Percentiles rank a stretch among this genome's conserved stretches.
Evolutionary conservation across 2,329 filamentous ascomycete genomes (phyloP).

Genomic region (Lomentospora prolificans): DNA sequence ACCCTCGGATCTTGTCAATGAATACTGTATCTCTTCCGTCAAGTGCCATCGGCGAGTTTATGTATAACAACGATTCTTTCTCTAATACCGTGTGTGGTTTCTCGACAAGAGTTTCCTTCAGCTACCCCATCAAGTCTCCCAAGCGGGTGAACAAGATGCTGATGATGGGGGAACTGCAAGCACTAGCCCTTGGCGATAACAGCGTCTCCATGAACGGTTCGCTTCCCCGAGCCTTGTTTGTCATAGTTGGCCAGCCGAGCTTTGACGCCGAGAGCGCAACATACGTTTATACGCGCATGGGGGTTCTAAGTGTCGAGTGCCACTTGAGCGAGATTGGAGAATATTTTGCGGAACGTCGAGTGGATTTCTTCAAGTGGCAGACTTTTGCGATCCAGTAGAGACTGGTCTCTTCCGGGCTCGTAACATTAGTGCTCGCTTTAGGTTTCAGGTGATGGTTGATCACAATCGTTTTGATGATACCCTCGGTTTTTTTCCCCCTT

Average conservation of each 20-base stretch:
- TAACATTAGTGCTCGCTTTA: no score
- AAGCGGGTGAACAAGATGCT: constrained; percentile 3
- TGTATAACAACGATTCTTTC: not conserved
- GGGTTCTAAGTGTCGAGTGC: constrained; percentile 1
- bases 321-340: not conserved
- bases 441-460: no score
- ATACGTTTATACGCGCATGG: not conserved
- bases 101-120: not conserved
- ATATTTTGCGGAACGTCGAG: not conserved
- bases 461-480: no score
- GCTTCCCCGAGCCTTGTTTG: not conserved
- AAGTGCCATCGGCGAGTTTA: not conserved
- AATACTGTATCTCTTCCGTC: not conserved
- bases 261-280: not conserved
- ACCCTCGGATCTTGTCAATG: not conserved
- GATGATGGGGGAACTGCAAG: not conserved
- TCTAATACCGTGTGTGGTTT: not conserved
- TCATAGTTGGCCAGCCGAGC: not conserved
- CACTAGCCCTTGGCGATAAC: not conserved
- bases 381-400: not conserved
- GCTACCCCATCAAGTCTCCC: not conserved
- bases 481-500: no score
- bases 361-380: not conserved
- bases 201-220: not conserved
- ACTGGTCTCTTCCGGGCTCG: no score